These are phyloP conservation scores for Aspergillus ustus DNA, from an alignment of 2,329 filamentous ascomycete genomes.

Conservation along the genomic window DNA sequence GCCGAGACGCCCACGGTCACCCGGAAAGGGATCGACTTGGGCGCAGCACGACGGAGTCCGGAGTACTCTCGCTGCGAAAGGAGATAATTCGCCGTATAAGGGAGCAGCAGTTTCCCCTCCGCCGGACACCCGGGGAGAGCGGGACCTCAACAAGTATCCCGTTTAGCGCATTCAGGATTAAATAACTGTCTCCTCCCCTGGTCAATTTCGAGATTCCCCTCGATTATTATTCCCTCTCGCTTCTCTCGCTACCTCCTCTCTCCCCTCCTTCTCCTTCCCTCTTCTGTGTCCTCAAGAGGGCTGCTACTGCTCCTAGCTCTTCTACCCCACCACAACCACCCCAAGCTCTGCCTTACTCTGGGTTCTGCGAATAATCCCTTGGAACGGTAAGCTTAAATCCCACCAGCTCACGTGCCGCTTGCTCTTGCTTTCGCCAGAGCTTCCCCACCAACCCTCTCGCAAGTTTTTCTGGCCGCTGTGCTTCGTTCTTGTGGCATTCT, in stretches of 20 bases:
- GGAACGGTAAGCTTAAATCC: constrained; percentile 23
- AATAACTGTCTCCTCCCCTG: constrained; percentile 19
- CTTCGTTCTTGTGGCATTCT: not conserved
- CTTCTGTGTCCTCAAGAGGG: constrained; percentile 7
- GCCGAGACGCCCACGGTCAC: constrained; percentile 8
- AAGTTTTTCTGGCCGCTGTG: not conserved
- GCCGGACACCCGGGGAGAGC: constrained; percentile 26
- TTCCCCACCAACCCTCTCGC: not conserved
- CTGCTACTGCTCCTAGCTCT: constrained; percentile 7
- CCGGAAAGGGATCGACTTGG: constrained; percentile 15
- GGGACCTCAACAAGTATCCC: constrained; percentile 28
- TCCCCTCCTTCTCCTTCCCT: constrained; percentile 3
- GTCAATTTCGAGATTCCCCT: constrained; percentile 1
- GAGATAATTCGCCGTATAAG: constrained; percentile 11
- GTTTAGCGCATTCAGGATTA: constrained; percentile 18
- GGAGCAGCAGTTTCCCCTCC: constrained; percentile 14
- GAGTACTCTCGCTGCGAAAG: constrained; percentile 2
- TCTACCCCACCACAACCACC: constrained; percentile 10
- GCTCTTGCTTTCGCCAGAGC: not conserved
- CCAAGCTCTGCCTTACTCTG: not conserved
- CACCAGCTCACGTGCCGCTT: constrained; percentile 21
- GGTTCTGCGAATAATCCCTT: not conserved
- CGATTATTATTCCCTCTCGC: constrained; percentile 11
- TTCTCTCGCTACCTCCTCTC: not conserved
- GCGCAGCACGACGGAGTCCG: not conserved